Conservation (phyloP, 2,329 filamentous ascomycete species). For the Orbilia quercus region DNA sequence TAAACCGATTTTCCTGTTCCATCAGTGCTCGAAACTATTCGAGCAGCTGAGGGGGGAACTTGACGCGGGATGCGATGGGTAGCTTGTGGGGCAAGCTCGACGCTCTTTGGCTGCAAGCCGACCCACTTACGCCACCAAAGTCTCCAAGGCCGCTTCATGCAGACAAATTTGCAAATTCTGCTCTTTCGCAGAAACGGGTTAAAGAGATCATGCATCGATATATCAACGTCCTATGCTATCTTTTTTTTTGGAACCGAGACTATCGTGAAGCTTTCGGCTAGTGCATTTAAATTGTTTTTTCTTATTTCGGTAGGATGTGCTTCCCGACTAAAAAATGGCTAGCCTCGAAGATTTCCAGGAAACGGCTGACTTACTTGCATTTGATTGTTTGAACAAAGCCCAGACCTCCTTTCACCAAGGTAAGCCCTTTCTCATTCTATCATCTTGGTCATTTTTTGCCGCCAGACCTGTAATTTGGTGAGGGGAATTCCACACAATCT, state of each 20-base stretch:
- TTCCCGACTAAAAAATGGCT: slow-evolving; percentile 35
- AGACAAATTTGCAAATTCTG: too few species aligned
- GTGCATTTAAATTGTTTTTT: background rate
- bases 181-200: too few species aligned
- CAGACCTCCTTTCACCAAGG: background rate
- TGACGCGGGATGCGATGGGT: slow-evolving; percentile 11
- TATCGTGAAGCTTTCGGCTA: too few species aligned
- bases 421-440: background rate
- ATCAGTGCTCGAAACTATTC: too few species aligned
- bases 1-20: too few species aligned
- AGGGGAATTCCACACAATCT: background rate
- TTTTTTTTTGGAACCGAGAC: too few species aligned
- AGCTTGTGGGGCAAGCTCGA: slow-evolving; percentile 1
- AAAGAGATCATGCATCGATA: too few species aligned
- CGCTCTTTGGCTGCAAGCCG: slow-evolving; percentile 6
- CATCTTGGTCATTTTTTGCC: slow-evolving; percentile 4
- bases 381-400: slow-evolving; percentile 15
- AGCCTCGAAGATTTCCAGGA: too few species aligned
- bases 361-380: background rate
- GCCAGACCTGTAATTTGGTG: background rate
- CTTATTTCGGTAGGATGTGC: background rate
- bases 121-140: slow-evolving; percentile 6
- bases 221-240: too few species aligned
- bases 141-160: too few species aligned
- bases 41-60: too few species aligned